Evolutionary conservation across 2,329 filamentous ascomycete species (phyloP), one percentile per base, ranked within the genome.

Genomic region (Aspergillus quadrilineatus): DNA sequence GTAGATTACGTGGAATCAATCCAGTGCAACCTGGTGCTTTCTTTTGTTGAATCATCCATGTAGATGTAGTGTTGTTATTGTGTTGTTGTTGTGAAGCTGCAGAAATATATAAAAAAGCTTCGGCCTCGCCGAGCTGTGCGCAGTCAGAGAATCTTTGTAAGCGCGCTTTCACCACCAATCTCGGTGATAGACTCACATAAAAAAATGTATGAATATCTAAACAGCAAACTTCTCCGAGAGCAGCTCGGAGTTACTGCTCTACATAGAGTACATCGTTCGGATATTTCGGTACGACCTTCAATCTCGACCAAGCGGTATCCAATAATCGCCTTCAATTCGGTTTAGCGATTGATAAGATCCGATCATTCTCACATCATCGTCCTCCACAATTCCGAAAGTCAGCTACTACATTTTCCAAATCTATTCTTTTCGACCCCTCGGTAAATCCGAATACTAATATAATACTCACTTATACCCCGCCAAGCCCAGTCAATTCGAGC

Each of bases 1-100:
- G 68, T 71, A 71, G 66, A 71, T 68, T 71, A 71, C 67, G 64
- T 63, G 65, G 63, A 68, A 66, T 68, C 61, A 65, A 67, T 62
- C 58, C 56, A 66, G 67, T 67, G 54, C 41, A 59, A 54, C 59
- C 62, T 61, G 64, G 66, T 63, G 53, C 51, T 63, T 62, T 61
- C 49, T 54, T 63, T 62, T 69, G 67, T 70, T 63, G 54, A 15
- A 10, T 7, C 5, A 15, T n/a, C 10, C 6, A 29, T 28, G 26
- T 28, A 28, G 5, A 28, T 28, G 12, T 45, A 45, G 28, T 32
- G 9, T 44, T 17, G 17, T 17, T 17, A 17, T 17, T 17, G 17
- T 17, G 17, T 3, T 10, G 10, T 32, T 32, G 6, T 6, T 6
- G 9, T 37, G 8, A 14, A 14, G 34, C 9, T 37, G 14, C 7